Evolutionary conservation across 805 yeast genomes (phyloP), one percentile per base, ranked within the genome.

Genomic region (Scheffersomyces coipomensis): DNA sequence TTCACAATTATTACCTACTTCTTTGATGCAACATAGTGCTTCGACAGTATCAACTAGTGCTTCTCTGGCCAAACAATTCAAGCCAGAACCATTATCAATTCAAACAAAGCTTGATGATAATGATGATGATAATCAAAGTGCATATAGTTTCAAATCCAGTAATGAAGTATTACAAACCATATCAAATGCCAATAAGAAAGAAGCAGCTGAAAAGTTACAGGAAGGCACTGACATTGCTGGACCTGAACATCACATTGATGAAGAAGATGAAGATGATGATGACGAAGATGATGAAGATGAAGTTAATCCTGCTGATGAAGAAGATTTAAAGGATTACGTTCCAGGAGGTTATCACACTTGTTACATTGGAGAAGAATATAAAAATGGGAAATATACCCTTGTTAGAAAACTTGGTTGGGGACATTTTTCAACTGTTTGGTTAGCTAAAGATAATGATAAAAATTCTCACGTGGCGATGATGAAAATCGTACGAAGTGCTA

Each of bases 401-500:
- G 90, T 87, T 22, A 78, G 98, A 44, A 93, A 93, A 58, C 70
- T 93, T 3, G 99, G 99, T 0, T 93, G 99, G 99, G 99, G 99
- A 25, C 97, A 93, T 64, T 93, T 93, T 58, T 84, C 95, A 19
- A 93, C 96, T 1, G 97, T 88, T 17, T 90, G 97, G 97, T 69
- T 87, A 21, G 98, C 97, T 4, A 75, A 66, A 44, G 78, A 78
- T 36, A 65, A 70, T 38, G 72, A 68, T 45, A 67, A 71, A 39
- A 72, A 76, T 43, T 66, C 76, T 34, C 96, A 86, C 56, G 98
- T 93, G 17, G 99, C 99, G 1, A 76, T 93, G 75, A n/a, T n/a
- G n/a, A 93, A 93, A 60, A 84, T 93, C 50, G 97, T 93, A 19
- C 76, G 97, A 46, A 83, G 95, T 51, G 96, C 97, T 12, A 78